phyloP scores from a whole-genome alignment of 139 green algal genomes.

The Volvox africanus region DNA sequence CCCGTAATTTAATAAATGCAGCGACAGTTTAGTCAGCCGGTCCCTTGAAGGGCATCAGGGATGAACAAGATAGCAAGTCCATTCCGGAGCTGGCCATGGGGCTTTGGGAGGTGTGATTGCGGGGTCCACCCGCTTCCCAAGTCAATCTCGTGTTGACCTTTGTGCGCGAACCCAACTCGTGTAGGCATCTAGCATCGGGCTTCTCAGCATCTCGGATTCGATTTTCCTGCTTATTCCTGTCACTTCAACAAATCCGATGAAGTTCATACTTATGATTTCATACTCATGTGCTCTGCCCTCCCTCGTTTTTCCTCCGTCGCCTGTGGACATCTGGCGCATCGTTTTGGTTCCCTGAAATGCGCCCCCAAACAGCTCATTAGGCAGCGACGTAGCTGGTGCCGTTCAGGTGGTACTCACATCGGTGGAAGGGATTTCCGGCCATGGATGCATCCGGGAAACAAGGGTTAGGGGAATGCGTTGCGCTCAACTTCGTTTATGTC shows the following conservation, averaged over 20 bases:
- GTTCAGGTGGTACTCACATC: too few species aligned
- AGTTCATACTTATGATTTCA: not conserved
- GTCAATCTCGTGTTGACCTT: not conserved
- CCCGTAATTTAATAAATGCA: too few species aligned
- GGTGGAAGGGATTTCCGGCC: not conserved
- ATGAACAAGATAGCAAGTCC: not conserved
- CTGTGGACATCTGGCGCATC: not conserved
- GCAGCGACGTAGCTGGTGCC: not conserved
- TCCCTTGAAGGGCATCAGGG: too few species aligned
- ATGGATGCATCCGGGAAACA: not conserved
- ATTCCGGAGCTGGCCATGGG: not conserved
- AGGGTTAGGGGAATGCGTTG: not conserved
- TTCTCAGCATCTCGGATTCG: not conserved
- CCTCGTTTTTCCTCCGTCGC: not conserved
- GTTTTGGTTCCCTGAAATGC: not conserved
- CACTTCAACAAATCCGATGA: not conserved
- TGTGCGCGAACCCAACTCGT: not conserved
- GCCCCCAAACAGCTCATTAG: not conserved
- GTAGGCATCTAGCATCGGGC: too few species aligned
- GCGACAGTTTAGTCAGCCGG: too few species aligned
- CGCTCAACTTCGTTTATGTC: too few species aligned
- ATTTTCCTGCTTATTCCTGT: not conserved
- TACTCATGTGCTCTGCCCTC: not conserved
- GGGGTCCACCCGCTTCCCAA: not conserved
- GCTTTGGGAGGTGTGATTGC: not conserved